phyloP scores from a whole-genome alignment of 768 basidiomycete species.

The Lanmaoa rubissima region DNA sequence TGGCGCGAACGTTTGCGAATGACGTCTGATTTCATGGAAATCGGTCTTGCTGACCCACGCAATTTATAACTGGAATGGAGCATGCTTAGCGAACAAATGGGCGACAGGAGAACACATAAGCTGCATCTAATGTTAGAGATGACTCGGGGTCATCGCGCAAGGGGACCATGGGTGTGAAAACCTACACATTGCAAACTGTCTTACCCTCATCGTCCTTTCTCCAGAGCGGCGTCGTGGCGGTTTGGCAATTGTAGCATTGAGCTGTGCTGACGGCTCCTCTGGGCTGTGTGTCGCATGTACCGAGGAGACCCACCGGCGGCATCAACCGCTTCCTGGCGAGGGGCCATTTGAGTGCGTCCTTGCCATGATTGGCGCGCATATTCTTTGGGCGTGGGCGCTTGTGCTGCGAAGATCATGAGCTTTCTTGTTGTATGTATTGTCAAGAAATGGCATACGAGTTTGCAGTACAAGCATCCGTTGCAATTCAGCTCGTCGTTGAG shows the following conservation, averaged over 20 bases:
- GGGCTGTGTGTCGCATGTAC: constrained; percentile 31
- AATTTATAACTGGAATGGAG: constrained; percentile 59
- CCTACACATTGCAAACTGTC: constrained; percentile 88
- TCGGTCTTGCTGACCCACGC: constrained; percentile 81
- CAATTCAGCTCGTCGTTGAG: constrained; percentile 88
- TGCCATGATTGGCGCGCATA: constrained; percentile 77
- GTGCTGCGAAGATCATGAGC: constrained; percentile 45
- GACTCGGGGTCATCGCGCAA: constrained; percentile 13
- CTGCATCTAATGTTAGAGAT: constrained; percentile 55
- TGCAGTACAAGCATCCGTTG: constrained; percentile 87
- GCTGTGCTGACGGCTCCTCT: constrained; percentile 44
- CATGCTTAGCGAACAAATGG: constrained; percentile 7
- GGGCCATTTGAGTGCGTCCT: constrained; percentile 61
- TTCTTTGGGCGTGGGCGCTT: constrained; percentile 87
- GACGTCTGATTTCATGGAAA: constrained; percentile 89
- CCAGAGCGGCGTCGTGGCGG: constrained; percentile 87
- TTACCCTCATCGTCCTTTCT: constrained; percentile 90
- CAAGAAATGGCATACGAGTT: constrained; percentile 52
- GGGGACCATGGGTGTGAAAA: constrained; percentile 19
- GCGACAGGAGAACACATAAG: constrained; percentile 35
- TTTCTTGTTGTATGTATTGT: too few relatives aligned
- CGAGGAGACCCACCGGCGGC: constrained; percentile 57
- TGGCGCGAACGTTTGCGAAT: constrained; percentile 86
- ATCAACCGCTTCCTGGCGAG: constrained; percentile 70
- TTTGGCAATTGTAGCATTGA: constrained; percentile 89